Percentiles rank a stretch among this genome's conserved stretches.
Evolutionary conservation across 352 stramenopile genomes (phyloP).

Genomic region (Achlya hypogyna): DNA sequence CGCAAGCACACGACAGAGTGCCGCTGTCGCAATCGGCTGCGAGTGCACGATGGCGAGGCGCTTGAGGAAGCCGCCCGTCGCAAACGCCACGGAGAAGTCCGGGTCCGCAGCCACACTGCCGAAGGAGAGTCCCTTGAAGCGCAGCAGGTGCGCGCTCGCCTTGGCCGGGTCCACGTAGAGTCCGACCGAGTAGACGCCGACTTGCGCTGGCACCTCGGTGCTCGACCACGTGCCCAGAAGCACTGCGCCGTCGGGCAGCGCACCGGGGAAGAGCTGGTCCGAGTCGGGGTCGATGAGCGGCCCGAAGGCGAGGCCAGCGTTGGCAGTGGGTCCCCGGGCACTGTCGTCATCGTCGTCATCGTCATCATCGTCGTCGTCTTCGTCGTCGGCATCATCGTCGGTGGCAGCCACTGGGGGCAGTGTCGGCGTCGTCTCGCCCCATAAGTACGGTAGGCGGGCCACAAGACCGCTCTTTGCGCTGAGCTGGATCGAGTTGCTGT

Average conservation of each 20-base stretch:
- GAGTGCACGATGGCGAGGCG: slow-evolving; percentile 34
- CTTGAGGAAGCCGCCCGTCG: slow-evolving; percentile 49
- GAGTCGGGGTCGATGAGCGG: slow-evolving; percentile 60
- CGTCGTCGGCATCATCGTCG: slow-evolving; percentile 37
- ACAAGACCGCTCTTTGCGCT: slow-evolving; percentile 66
- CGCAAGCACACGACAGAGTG: neutral
- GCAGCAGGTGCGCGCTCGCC: slow-evolving; percentile 53
- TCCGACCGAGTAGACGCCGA: slow-evolving; percentile 35
- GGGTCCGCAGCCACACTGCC: slow-evolving; percentile 68
- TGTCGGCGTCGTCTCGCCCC: slow-evolving; percentile 44
- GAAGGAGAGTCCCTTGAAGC: slow-evolving; percentile 73
- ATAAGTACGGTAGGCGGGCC: slow-evolving; percentile 61
- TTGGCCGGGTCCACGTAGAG: slow-evolving; percentile 59
- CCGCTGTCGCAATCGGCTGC: neutral
- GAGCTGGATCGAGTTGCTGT: slow-evolving; percentile 72
- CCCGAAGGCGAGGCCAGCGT: slow-evolving; percentile 52
- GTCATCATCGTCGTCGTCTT: slow-evolving; percentile 29
- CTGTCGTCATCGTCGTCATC: slow-evolving; percentile 30
- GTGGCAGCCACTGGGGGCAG: slow-evolving; percentile 16
- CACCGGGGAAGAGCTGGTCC: slow-evolving; percentile 45
- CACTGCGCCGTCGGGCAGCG: slow-evolving; percentile 43
- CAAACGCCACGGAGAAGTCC: slow-evolving; percentile 65
- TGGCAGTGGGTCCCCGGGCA: slow-evolving; percentile 48
- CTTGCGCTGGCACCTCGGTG: neutral
- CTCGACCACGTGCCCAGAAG: slow-evolving; percentile 60